These are phyloP conservation scores for Cyberlindnera mycetangii DNA, from an alignment of 805 yeast species.

Conservation along the genomic window DNA sequence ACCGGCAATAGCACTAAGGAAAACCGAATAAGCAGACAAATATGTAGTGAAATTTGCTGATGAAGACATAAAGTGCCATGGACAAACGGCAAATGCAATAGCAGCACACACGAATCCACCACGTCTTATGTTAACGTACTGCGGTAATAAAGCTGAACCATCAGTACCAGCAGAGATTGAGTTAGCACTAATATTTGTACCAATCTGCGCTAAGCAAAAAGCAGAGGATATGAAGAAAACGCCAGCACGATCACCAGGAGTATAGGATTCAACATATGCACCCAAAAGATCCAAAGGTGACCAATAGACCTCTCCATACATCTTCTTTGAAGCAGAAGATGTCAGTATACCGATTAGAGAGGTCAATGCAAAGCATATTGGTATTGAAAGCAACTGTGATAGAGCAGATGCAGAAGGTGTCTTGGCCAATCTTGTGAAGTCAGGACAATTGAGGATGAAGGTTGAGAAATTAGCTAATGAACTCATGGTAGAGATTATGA, in stretches of 20 bases:
- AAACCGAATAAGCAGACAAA: conserved; percentile 76
- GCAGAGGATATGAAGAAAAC: conserved; percentile 71
- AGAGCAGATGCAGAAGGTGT: conserved; percentile 48
- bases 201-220: conserved; percentile 73
- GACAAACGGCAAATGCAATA: conserved; percentile 69
- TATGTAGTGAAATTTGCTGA: conserved; percentile 77
- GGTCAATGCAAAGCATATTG: conserved; percentile 74
- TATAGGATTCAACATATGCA: conserved; percentile 52
- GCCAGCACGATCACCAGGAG: conserved; percentile 70
- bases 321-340: conserved; percentile 67
- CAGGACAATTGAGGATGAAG: conserved; percentile 85
- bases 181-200: conserved; percentile 73
- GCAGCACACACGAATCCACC: conserved; percentile 78
- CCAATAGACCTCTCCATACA: conserved; percentile 77
- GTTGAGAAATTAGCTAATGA: conserved; percentile 85
- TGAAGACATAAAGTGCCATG: conserved; percentile 75
- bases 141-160: conserved; percentile 63
- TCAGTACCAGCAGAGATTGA: conserved; percentile 73
- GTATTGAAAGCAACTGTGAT: conserved; percentile 66
- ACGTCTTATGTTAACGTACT: conserved; percentile 68
- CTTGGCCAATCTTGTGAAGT: conserved; percentile 79
- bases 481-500: conserved; percentile 74
- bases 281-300: conserved; percentile 68
- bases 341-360: conserved; percentile 83
- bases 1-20: conserved; percentile 82